Evolutionary conservation across 257 asterid species (phyloP).

Genomic region (Sherardia arvensis): DNA sequence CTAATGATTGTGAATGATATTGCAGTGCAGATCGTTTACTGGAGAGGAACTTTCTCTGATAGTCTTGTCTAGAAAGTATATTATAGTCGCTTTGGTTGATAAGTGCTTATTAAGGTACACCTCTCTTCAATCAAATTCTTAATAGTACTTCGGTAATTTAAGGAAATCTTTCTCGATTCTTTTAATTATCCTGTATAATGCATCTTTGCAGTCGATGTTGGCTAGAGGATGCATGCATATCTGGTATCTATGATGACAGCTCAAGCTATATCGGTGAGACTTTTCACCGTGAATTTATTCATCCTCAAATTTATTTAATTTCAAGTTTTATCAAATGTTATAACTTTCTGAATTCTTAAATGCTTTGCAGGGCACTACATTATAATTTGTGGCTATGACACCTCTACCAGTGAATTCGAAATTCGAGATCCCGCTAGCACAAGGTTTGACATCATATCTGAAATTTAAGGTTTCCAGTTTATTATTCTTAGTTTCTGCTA

Average conservation of each 20-base stretch:
- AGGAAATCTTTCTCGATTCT: not conserved
- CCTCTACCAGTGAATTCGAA: conserved; percentile 75
- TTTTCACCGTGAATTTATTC: not conserved
- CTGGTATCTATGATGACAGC: conserved; percentile 43
- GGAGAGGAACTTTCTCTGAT: conserved; percentile 48
- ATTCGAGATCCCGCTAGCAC: conserved; percentile 98
- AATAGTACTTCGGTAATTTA: not conserved
- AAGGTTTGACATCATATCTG: conserved; percentile 37
- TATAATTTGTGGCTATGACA: conserved; percentile 82
- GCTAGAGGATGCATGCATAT: conserved; percentile 44
- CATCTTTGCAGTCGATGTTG: conserved; percentile 38
- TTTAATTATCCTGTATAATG: not conserved
- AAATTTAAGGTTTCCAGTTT: not conserved
- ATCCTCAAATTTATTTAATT: not conserved
- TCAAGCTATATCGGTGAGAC: conserved; percentile 77
- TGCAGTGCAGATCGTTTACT: conserved; percentile 86
- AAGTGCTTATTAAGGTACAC: conserved; percentile 66
- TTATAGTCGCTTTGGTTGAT: conserved; percentile 82
- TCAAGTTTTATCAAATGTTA: not conserved
- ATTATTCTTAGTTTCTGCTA: not conserved
- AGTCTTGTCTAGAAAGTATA: conserved; percentile 63
- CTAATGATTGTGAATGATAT: conserved; percentile 17
- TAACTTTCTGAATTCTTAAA: conserved; percentile 1
- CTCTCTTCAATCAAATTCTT: not conserved
- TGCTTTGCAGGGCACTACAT: conserved; percentile 65